Base-by-base conservation (phyloP, 495 filamentous ascomycete species). In the Ramalina intermedia region DNA sequence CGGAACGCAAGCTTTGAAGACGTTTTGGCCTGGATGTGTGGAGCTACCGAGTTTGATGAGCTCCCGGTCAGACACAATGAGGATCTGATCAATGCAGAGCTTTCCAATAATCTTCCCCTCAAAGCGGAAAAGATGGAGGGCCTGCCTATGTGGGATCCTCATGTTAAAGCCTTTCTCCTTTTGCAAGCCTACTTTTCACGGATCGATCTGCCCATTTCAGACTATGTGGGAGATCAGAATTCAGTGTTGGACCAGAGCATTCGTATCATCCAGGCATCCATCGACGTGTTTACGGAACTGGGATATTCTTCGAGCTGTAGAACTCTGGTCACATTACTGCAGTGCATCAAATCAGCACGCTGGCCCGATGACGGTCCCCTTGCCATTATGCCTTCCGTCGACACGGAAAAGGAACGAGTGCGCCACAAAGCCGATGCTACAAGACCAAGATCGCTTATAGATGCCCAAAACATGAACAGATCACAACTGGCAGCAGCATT, bases 61-160 rank as follows among this genome's bases (percentile, higher is more conserved):
- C 79, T 99, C 11, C 91, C 91, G 1, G 93, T 96, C n/a, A 83
- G 91, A 4, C 91, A 99, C 65, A 99, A 99, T 63, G 91, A 99
- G 66, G 91, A 99, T 63, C 80, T 99, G 35, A 89, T 99, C 70
- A 99, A 99, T 61, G 81, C 78, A 1, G 89, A 96, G 58, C 71
- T 99, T 3, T 85, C 88, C 2, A 79, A 78, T 37, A 84, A 85
- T 52, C 69, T 96, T 1, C 84, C 84, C 0, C 61, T 88, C 24
- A 69, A 73, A 16, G 80, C 74, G 1, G 75, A 84, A 17, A 64
- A 70, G 8, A 82, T 94, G 59, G 26, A 36, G 26, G 81, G 81
- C 38, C 61, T 93, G 41, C 90, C 87, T 0, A 85, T 96, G 81
- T 96, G 91, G 89, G 91, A 99, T 66, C 91, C 91, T 13, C 91